These are phyloP conservation scores for Cryptosporidium andersoni DNA, from an alignment of 169 alveolate genomes.

Conservation along the genomic window DNA sequence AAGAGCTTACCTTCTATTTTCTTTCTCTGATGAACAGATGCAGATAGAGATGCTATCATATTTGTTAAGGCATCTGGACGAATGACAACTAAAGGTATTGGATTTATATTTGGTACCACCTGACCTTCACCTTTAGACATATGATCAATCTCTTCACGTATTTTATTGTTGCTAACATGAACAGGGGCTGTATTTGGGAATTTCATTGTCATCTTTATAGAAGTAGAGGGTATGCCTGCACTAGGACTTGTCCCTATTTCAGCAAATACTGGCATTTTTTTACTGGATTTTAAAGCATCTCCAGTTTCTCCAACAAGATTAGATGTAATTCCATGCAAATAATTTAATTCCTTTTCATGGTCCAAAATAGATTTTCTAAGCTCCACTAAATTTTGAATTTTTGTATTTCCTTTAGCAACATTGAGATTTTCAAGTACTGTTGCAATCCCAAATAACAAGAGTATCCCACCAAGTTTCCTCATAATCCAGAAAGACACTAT, in stretches of 20 bases:
- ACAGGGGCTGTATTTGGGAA: conserved; percentile 69
- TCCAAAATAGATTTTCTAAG: conserved; percentile 38
- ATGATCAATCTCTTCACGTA: conserved; percentile 47
- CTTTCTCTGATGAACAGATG: conserved; percentile 64
- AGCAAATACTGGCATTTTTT: conserved; percentile 33
- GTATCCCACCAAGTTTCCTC: conserved; percentile 13
- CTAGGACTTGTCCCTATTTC: conserved; percentile 17
- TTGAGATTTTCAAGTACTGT: neutral
- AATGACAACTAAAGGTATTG: conserved; percentile 62
- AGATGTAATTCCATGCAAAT: conserved; percentile 45
- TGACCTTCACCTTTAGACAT: conserved; percentile 31
- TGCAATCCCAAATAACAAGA: neutral
- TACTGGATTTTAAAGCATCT: conserved; percentile 56
- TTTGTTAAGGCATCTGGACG: conserved; percentile 68
- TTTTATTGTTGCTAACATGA: conserved; percentile 18
- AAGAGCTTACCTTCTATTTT: conserved; percentile 51
- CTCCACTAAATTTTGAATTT: conserved; percentile 5
- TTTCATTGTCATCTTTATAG: conserved; percentile 61
- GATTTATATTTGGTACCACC: conserved; percentile 30
- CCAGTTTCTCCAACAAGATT: conserved; percentile 66
- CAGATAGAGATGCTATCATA: conserved; percentile 53
- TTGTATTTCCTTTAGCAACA: conserved; percentile 1
- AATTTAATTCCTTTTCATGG: conserved; percentile 55
- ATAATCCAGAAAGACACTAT: neutral
- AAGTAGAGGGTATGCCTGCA: conserved; percentile 32